Base-by-base conservation (phyloP, 2,329 filamentous ascomycete species). In the Alternaria novae-zelandiae region DNA sequence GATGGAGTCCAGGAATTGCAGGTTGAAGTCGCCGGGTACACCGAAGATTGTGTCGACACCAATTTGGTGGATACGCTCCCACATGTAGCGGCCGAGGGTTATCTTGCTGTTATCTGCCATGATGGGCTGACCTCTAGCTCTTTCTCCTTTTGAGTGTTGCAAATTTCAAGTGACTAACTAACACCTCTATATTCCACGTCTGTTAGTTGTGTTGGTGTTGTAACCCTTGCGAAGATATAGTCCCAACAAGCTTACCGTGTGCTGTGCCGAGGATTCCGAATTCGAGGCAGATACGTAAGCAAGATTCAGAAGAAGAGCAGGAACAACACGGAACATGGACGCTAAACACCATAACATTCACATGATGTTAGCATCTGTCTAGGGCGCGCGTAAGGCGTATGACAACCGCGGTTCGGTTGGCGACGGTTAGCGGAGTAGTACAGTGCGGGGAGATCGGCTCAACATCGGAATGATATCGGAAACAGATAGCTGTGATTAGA, bases 1-100 rank as follows among this genome's bases (percentile, higher is more conserved):
- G 49, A 84, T 77, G 58, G 80, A 74, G 54, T 84, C 82, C 3
- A 84, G 80, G 21, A 83, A 78, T 20, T 82, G 79, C 10, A 83
- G 74, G 61, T 83, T 83, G 75, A 82, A 83, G 65, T 83, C 82
- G 7, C 82, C 82, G 2, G 82, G 82, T 10, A 83, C 80, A 12
- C 82, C 78, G 41, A 82, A 79, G 63, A 83, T 79, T 11, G 78
- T 80, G 47, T 78, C 70, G 28, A 82, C 71, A 25, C 81, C 81
- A 25, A 81, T 67, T 69, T 82, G 79, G 51, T 80, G 76, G 30
- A 83, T 76, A 41, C 81, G 76, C 47, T 79, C 74, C 80, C 80
- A 83, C 67, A 83, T 77, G 64, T 82, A 83, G 20, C 71, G 73
- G 5, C 81, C 81, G 10, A 83, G 79, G 2, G 79, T 75, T 32